Conservation (phyloP, 2,329 filamentous ascomycete genomes). For the Mycosphaerella sp. region DNA sequence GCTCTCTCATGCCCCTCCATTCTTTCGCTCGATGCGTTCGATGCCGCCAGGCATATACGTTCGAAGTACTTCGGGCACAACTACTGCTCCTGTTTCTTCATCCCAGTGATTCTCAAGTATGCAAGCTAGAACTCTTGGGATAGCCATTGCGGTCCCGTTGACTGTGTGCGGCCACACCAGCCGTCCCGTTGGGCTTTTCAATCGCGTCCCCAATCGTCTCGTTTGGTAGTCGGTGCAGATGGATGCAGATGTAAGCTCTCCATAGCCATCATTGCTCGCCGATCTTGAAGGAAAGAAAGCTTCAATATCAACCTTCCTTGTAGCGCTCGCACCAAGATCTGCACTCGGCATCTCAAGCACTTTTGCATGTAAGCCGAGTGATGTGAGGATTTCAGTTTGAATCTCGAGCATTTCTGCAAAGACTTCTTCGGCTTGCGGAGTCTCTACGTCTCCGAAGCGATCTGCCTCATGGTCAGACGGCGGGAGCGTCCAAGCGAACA, state of each 20-base stretch:
- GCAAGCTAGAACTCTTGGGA: conserved; percentile 82
- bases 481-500: conserved; percentile 77
- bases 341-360: conserved; percentile 85
- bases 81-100: conserved; percentile 58
- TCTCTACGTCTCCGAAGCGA: conserved; percentile 27
- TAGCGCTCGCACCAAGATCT: conserved; percentile 84
- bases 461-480: conserved; percentile 21
- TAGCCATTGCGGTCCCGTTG: conserved; percentile 89
- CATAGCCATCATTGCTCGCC: conserved; percentile 67
- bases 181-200: conserved; percentile 51
- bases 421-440: conserved; percentile 47
- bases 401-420: conserved; percentile 84
- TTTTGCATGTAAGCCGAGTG: conserved; percentile 75
- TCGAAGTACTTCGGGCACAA: conserved; percentile 70
- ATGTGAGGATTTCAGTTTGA: conserved; percentile 73
- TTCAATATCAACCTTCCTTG: conserved; percentile 86
- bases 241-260: conserved; percentile 84
- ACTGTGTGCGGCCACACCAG: conserved; percentile 78
- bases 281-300: conserved; percentile 79
- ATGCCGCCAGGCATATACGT: conserved; percentile 61
- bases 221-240: conserved; percentile 95
- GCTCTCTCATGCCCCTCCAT: background rate
- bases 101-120: conserved; percentile 89
- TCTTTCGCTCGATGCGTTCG: conserved; percentile 9
- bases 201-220: conserved; percentile 69